Conservation (phyloP, 257 asterid genomes). For the Catharanthus roseus region DNA sequence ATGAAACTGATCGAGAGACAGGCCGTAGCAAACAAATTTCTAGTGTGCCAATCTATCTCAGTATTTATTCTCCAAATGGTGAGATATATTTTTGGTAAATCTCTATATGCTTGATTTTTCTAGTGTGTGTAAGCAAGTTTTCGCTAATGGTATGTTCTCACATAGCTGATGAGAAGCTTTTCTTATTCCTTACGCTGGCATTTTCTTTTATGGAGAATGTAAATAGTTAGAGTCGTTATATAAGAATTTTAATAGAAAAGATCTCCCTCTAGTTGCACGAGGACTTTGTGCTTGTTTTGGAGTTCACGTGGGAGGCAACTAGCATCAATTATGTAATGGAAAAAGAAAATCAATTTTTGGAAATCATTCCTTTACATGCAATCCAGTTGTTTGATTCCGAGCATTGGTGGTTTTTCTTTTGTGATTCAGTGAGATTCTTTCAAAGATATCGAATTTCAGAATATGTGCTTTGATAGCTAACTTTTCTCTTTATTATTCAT, state of each 20-base stretch:
- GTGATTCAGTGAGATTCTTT: no score
- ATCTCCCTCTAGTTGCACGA: not conserved
- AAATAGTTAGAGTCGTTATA: not conserved
- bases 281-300: not conserved
- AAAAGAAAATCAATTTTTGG: not conserved
- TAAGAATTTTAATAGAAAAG: not conserved
- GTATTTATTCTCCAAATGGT: constrained; percentile 89
- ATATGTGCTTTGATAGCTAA: not conserved
- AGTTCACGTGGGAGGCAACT: not conserved
- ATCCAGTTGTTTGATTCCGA: not conserved
- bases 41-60: constrained; percentile 89
- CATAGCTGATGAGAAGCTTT: not conserved
- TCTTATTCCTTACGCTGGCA: not conserved
- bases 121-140: not conserved
- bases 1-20: constrained; percentile 96
- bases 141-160: not conserved
- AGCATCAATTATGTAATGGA: not conserved
- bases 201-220: not conserved
- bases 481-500: not conserved
- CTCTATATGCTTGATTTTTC: not conserved
- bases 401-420: not conserved
- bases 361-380: not conserved
- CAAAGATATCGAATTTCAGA: not conserved
- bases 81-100: constrained; percentile 15
- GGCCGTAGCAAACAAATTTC: constrained; percentile 82